Conservation (phyloP, 208 protist genomes). For the Crithidia fasciculata region DNA sequence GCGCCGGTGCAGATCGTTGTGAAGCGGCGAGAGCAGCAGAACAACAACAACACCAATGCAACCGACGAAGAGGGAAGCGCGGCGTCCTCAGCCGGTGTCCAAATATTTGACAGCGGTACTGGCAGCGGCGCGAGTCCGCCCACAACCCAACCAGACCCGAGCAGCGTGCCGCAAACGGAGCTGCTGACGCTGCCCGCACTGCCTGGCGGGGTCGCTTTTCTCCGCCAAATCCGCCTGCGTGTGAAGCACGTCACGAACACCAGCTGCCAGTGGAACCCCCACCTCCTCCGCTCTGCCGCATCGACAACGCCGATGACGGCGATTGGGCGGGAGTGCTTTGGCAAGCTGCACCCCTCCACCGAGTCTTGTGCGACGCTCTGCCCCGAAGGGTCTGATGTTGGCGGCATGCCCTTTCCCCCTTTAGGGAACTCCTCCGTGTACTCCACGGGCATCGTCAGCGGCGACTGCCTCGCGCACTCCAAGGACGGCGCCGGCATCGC, state of each 20-base stretch:
- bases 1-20: constrained; percentile 1
- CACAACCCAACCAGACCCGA: neutral
- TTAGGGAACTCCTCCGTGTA: too few relatives aligned
- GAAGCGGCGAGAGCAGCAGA: too few relatives aligned
- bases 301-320: neutral
- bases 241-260: constrained; percentile 17
- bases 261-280: constrained; percentile 24
- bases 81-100: too few relatives aligned
- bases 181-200: constrained; percentile 14
- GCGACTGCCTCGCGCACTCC: constrained; percentile 4
- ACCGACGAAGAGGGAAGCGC: too few relatives aligned
- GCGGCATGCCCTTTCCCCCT: neutral
- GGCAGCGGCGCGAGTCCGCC: neutral
- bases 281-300: neutral
- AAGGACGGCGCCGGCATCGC: neutral
- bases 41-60: too few relatives aligned
- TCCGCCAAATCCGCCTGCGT: constrained; percentile 12
- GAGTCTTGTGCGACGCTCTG: constrained; percentile 1
- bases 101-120: neutral
- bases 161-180: neutral
- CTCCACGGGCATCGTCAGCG: neutral
- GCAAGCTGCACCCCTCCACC: neutral
- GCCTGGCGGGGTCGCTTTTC: constrained; percentile 15
- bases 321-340: constrained; percentile 9
- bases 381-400: neutral